A percentile compares a stretch with the other conserved stretches of the same genome.
Conservation (phyloP, 306 rosid genomes). For the Betula pendula region DNA sequence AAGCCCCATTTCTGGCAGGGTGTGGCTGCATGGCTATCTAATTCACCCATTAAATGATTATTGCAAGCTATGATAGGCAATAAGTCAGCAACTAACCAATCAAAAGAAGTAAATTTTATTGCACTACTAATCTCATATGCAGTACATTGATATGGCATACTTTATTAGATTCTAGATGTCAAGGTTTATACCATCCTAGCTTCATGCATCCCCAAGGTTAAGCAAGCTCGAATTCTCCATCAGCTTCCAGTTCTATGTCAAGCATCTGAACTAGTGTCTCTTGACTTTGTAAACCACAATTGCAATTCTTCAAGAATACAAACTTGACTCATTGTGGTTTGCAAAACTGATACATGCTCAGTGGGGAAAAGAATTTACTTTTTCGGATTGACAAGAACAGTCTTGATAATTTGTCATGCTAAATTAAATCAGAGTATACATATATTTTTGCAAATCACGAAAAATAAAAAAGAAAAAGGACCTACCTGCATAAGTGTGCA, state of each 20-base stretch:
- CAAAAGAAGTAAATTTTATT: not conserved
- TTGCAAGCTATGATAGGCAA: not conserved
- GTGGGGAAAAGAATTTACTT: not conserved
- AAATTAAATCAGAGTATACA: not conserved
- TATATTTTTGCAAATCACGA: not conserved
- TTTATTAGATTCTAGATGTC: not conserved
- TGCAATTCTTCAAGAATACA: not conserved
- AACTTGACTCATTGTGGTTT: not conserved
- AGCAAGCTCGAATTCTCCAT: not conserved
- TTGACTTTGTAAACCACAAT: not conserved
- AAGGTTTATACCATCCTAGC: not conserved
- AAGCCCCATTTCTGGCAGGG: not conserved
- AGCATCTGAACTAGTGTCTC: not conserved
- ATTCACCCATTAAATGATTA: not conserved
- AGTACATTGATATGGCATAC: not conserved
- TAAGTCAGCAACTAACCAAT: not conserved
- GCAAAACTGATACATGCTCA: not conserved
- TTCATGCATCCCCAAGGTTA: not conserved
- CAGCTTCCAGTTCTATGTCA: not conserved
- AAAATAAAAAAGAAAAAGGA: not conserved
- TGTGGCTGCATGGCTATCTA: not conserved
- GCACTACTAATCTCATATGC: too few relatives aligned
- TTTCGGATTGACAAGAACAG: not conserved
- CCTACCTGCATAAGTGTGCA: constrained; percentile 18
- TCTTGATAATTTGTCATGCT: not conserved